These are phyloP conservation scores for Ensete glaucum DNA, from an alignment of 176 grass and related monocot genomes.

Conservation along the genomic window DNA sequence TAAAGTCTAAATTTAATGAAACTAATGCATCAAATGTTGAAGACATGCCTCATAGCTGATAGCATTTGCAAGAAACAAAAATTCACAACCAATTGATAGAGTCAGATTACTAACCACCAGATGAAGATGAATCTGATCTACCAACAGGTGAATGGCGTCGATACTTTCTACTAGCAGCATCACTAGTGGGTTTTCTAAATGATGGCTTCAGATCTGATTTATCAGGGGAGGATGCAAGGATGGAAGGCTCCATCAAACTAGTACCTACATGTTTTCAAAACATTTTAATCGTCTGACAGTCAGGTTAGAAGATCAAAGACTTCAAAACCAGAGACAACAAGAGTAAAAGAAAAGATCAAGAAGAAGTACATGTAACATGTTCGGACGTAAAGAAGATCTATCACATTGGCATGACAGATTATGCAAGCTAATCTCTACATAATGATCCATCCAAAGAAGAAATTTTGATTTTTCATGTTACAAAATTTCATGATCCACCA, in stretches of 20 bases:
- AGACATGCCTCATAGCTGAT: background rate
- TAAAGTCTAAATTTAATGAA: background rate
- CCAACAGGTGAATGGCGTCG: constrained; percentile 12
- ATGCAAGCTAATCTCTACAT: no score
- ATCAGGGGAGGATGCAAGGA: constrained; percentile 3
- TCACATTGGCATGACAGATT: no score
- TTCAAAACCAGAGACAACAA: background rate
- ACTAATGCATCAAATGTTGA: background rate
- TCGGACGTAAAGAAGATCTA: no score
- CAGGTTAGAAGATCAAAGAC: background rate
- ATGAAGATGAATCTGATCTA: constrained; percentile 17
- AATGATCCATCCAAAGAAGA: no score
- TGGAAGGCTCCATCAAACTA: constrained; percentile 11
- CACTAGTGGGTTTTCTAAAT: constrained; percentile 17
- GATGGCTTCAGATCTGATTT: constrained; percentile 2
- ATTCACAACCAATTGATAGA: background rate
- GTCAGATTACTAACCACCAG: constrained; percentile 6
- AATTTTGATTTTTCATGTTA: background rate
- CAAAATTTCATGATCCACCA: background rate
- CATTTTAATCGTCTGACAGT: background rate
- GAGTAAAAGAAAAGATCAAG: background rate
- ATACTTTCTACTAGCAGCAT: constrained; percentile 21
- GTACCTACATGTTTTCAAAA: constrained; percentile 1
- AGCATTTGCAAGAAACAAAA: background rate
- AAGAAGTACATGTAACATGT: background rate